These are phyloP conservation scores for Beauveria sp. DNA, from an alignment of 2,329 filamentous ascomycete genomes.

Conservation along the genomic window DNA sequence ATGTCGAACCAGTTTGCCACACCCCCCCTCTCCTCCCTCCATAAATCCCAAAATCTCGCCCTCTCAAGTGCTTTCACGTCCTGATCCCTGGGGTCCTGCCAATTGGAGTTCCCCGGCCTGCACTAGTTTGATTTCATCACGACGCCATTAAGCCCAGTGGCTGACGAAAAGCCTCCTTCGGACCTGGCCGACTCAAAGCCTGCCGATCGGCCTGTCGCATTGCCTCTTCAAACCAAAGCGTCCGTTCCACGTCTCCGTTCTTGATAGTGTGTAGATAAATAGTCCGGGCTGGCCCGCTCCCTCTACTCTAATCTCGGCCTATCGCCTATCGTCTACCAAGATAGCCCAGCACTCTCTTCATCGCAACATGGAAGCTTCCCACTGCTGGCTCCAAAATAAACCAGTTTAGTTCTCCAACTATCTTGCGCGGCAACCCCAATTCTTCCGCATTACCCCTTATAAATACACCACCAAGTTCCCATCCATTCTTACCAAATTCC, in stretches of 20 bases:
- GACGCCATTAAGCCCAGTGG: not conserved
- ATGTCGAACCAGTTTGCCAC: not conserved
- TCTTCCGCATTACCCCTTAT: not conserved
- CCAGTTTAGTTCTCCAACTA: not conserved
- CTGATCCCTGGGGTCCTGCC: not conserved
- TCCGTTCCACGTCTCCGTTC: not conserved
- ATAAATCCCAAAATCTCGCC: not conserved
- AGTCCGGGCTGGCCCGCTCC: not conserved
- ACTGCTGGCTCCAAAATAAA: not conserved
- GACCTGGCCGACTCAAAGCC: constrained; percentile 6
- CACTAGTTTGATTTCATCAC: not conserved
- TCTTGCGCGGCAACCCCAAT: not conserved
- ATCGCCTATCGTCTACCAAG: not conserved
- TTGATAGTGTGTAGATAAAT: constrained; percentile 4
- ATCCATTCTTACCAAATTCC: not conserved
- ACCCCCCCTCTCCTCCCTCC: not conserved
- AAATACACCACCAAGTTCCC: not conserved
- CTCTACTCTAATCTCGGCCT: not conserved
- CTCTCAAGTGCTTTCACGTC: not conserved
- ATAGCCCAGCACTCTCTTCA: not conserved
- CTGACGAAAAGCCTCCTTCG: constrained; percentile 1
- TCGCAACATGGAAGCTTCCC: not conserved
- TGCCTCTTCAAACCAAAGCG: not conserved
- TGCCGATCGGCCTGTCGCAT: not conserved
- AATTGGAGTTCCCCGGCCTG: not conserved